A percentile compares a stretch with the other conserved stretches of the same genome.
These are phyloP conservation scores for Periglandula ipomoeae DNA, from an alignment of 2,329 filamentous ascomycete genomes.

Conservation along the genomic window DNA sequence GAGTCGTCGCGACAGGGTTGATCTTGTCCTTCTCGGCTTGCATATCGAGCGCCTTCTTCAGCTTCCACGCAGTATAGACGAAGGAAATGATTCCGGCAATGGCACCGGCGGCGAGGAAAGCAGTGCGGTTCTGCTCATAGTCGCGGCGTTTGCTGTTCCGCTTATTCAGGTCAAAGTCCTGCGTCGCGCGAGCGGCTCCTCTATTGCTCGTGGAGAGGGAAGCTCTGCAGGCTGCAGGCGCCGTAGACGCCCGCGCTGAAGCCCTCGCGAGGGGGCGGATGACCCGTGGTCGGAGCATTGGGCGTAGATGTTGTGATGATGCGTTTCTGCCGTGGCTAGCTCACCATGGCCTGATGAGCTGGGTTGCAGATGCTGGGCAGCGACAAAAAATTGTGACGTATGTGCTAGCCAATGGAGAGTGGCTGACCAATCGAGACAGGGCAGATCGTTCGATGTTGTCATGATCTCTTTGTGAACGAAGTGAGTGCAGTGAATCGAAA, in stretches of 20 bases:
- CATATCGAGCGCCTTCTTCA: constrained; percentile 32
- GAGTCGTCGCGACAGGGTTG: constrained; percentile 68
- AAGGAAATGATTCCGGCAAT: constrained; percentile 40
- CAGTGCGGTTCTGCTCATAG: constrained; percentile 41
- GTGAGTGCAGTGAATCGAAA: too few species aligned
- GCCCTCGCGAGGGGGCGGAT: constrained; percentile 5
- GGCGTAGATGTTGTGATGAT: not conserved
- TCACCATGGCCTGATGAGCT: not conserved
- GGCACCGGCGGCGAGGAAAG: constrained; percentile 42
- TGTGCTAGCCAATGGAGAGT: not conserved
- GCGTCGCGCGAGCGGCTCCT: constrained; percentile 26
- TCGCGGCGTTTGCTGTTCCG: constrained; percentile 37
- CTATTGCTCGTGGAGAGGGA: constrained; percentile 19
- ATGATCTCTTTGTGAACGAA: too few species aligned
- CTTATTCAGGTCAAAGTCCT: constrained; percentile 40
- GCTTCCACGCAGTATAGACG: constrained; percentile 42
- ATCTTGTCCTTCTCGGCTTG: constrained; percentile 25
- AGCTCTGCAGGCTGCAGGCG: constrained; percentile 16
- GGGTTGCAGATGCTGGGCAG: not conserved
- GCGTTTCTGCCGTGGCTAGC: not conserved
- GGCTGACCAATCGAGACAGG: not conserved
- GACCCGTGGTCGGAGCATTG: constrained; percentile 6
- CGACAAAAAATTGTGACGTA: not conserved
- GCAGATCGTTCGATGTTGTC: too few species aligned
- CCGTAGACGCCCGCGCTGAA: constrained; percentile 3